These are phyloP conservation scores for Ophidiomyces ophidiicola DNA, from an alignment of 2,329 filamentous ascomycete species.

Conservation along the genomic window DNA sequence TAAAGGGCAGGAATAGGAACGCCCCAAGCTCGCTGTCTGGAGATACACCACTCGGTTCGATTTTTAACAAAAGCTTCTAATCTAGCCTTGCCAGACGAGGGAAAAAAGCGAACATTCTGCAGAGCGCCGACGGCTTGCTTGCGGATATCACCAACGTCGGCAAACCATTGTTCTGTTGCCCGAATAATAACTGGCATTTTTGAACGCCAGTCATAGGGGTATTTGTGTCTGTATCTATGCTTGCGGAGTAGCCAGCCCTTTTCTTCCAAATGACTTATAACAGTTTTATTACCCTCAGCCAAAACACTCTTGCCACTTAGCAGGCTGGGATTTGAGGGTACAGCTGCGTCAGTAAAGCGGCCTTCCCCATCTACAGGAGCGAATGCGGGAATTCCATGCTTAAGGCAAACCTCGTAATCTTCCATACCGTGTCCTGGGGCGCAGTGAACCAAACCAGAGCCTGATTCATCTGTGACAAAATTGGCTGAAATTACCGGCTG, in stretches of 20 bases:
- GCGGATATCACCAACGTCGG: slow-evolving; percentile 77
- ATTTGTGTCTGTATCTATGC: slow-evolving; percentile 74
- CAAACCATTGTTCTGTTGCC: slow-evolving; percentile 96
- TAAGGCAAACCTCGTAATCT: slow-evolving; percentile 72
- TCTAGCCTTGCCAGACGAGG: slow-evolving; percentile 57
- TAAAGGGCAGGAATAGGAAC: slow-evolving; percentile 91
- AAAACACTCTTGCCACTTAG: slow-evolving; percentile 64
- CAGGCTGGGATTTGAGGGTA: slow-evolving; percentile 53
- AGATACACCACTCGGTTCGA: slow-evolving; percentile 95
- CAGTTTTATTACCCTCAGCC: slow-evolving; percentile 53
- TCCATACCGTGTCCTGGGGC: slow-evolving; percentile 95
- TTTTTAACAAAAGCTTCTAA: slow-evolving; percentile 77
- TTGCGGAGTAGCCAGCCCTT: slow-evolving; percentile 52
- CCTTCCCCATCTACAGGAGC: slow-evolving; percentile 77
- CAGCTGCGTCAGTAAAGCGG: slow-evolving; percentile 65
- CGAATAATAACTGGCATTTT: slow-evolving; percentile 83
- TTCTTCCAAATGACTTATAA: slow-evolving; percentile 55
- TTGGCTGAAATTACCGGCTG: slow-evolving; percentile 70
- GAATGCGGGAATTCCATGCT: slow-evolving; percentile 58
- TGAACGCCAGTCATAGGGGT: slow-evolving; percentile 95
- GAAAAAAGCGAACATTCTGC: slow-evolving; percentile 63
- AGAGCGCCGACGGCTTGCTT: slow-evolving; percentile 58
- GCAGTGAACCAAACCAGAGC: slow-evolving; percentile 85
- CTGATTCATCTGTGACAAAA: slow-evolving; percentile 83
- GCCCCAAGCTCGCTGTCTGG: slow-evolving; percentile 87